These are phyloP conservation scores for Avicennia marina DNA, from an alignment of 257 asterid species.

Conservation along the genomic window DNA sequence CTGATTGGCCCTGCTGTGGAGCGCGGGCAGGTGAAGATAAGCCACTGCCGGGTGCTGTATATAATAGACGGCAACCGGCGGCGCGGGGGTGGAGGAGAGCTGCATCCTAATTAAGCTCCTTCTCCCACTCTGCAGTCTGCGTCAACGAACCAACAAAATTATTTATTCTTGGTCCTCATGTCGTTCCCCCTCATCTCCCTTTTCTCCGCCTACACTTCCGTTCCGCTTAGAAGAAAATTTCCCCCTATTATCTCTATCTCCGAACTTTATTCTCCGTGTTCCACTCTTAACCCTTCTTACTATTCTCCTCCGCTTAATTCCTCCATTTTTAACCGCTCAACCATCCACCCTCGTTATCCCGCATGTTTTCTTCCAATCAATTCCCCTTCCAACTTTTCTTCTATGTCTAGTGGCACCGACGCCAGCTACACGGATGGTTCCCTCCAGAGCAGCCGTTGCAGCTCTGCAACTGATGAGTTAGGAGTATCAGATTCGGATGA, in stretches of 20 bases:
- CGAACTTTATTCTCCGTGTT: constrained; percentile 30
- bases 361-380: constrained; percentile 16
- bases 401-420: constrained; percentile 38
- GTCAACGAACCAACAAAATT: too few species aligned
- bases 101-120: too few species aligned
- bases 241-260: constrained; percentile 16
- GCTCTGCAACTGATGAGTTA: constrained; percentile 29
- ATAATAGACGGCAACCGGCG: too few species aligned
- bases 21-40: too few species aligned
- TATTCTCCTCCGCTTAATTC: neutral
- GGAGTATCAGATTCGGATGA: constrained; percentile 45
- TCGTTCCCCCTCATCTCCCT: constrained; percentile 43
- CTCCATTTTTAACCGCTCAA: constrained; percentile 19
- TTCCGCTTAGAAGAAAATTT: constrained; percentile 15
- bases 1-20: too few species aligned
- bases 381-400: constrained; percentile 24
- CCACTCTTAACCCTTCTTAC: constrained; percentile 9
- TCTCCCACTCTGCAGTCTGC: too few species aligned
- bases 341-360: constrained; percentile 12
- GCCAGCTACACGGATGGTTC: constrained; percentile 25
- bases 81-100: too few species aligned
- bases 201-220: constrained; percentile 25
- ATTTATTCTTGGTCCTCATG: constrained; percentile 13
- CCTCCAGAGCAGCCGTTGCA: constrained; percentile 14
- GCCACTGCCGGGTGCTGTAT: too few species aligned